Conservation (phyloP, 2,329 filamentous ascomycete genomes). For the Dryadomyces sulphureus region DNA sequence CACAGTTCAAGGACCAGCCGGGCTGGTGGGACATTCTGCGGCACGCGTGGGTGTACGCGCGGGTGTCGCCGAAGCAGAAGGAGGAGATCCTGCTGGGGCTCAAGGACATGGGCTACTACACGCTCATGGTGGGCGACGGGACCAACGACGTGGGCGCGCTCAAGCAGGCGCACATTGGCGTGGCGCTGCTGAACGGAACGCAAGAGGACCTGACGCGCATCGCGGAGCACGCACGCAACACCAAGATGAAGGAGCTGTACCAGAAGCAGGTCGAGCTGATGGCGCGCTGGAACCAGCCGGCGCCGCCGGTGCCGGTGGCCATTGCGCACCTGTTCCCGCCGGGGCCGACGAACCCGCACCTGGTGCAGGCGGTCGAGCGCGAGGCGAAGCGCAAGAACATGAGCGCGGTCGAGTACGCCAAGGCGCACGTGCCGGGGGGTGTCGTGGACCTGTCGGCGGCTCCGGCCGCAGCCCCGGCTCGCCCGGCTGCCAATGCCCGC, state of each 20-base stretch:
- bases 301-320: slow-evolving; percentile 78
- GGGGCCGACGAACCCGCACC: slow-evolving; percentile 83
- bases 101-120: slow-evolving; percentile 94
- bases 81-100: slow-evolving; percentile 95
- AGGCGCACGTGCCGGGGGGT: slow-evolving; percentile 17
- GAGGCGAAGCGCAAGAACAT: slow-evolving; percentile 70
- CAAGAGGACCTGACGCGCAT: slow-evolving; percentile 84
- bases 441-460: slow-evolving; percentile 50
- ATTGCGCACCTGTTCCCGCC: slow-evolving; percentile 93
- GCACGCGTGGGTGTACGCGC: slow-evolving; percentile 93
- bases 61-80: slow-evolving; percentile 97
- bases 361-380: slow-evolving; percentile 77
- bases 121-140: slow-evolving; percentile 95
- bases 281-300: slow-evolving; percentile 85
- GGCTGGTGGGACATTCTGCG: slow-evolving; percentile 67
- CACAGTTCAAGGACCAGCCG: slow-evolving; percentile 70
- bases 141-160: slow-evolving; percentile 96
- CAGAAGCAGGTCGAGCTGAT: slow-evolving; percentile 90
- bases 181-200: slow-evolving; percentile 89
- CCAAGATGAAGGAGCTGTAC: slow-evolving; percentile 97
- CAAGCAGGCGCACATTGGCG: slow-evolving; percentile 95
- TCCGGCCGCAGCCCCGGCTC: slow-evolving; percentile 22
- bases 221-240: slow-evolving; percentile 82
- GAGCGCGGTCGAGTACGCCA: slow-evolving; percentile 41
- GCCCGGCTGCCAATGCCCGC: slow-evolving; percentile 25